phyloP scores from a whole-genome alignment of 192 early-diverging fungal species.

The Rhizophagus prolifer region DNA sequence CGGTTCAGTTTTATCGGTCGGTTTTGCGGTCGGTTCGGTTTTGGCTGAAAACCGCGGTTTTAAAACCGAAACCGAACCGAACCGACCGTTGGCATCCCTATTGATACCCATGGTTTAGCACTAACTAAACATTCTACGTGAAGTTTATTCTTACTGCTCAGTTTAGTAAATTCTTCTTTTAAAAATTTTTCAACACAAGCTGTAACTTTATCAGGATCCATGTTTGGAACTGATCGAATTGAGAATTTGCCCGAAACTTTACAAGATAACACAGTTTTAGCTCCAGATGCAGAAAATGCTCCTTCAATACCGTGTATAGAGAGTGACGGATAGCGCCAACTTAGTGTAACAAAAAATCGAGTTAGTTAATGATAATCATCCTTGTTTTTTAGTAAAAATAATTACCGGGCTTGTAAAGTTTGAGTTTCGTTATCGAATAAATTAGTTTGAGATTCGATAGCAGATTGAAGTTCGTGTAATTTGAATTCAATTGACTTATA shows the following conservation, averaged over 20 bases:
- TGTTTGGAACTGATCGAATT: conserved; percentile 92
- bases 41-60: no score
- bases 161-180: conserved; percentile 81
- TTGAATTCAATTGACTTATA: conserved; percentile 86
- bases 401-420: conserved; percentile 75
- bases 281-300: conserved; percentile 89
- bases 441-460: conserved; percentile 71
- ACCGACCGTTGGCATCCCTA: no score
- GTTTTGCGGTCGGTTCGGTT: no score
- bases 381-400: no score
- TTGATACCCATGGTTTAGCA: conserved; percentile 91
- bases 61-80: no score
- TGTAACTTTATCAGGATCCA: conserved; percentile 81
- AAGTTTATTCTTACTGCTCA: conserved; percentile 85
- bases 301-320: conserved; percentile 98
- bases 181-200: conserved; percentile 73
- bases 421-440: conserved; percentile 76
- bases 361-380: background rate
- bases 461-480: conserved; percentile 74
- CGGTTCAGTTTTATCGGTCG: no score
- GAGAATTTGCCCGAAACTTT: conserved; percentile 98
- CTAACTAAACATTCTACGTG: conserved; percentile 72
- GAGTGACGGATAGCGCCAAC: conserved; percentile 96
- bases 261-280: conserved; percentile 97
- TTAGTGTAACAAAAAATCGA: background rate